A percentile compares a stretch with the other conserved stretches of the same genome.
phyloP scores from a whole-genome alignment of 306 rosid genomes.

The Cucumis cinereus region DNA sequence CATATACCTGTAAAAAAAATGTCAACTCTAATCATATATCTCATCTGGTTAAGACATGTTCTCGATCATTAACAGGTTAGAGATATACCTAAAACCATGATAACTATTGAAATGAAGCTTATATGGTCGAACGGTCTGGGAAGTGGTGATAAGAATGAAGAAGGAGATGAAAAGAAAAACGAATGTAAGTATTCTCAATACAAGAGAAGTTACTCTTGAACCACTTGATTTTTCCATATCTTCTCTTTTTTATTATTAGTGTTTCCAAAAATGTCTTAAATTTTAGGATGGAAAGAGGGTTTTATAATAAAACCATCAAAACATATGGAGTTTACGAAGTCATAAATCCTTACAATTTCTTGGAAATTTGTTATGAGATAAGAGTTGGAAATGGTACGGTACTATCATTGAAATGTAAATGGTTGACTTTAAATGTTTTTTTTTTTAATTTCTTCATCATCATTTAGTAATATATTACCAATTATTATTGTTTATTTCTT shows the following conservation, averaged over 20 bases:
- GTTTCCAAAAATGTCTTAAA: no score
- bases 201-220: constrained; percentile 22
- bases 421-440: background rate
- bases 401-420: background rate
- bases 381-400: background rate
- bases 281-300: background rate
- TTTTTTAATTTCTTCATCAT: background rate
- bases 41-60: no score
- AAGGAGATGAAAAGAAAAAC: constrained; percentile 36
- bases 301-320: background rate
- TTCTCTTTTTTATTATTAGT: background rate
- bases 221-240: constrained; percentile 18
- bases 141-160: constrained; percentile 22
- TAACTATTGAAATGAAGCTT: background rate
- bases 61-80: no score
- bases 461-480: background rate
- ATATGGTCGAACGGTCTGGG: background rate
- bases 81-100: background rate
- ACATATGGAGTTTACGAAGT: background rate
- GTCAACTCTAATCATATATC: no score
- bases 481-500: background rate
- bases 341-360: background rate
- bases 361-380: background rate
- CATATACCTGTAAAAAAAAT: background rate
- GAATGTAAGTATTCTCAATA: constrained; percentile 33